These are phyloP conservation scores for Melanopsichium pennsylvanicum DNA, from an alignment of 1,284 basidiomycete genomes.

Conservation along the genomic window DNA sequence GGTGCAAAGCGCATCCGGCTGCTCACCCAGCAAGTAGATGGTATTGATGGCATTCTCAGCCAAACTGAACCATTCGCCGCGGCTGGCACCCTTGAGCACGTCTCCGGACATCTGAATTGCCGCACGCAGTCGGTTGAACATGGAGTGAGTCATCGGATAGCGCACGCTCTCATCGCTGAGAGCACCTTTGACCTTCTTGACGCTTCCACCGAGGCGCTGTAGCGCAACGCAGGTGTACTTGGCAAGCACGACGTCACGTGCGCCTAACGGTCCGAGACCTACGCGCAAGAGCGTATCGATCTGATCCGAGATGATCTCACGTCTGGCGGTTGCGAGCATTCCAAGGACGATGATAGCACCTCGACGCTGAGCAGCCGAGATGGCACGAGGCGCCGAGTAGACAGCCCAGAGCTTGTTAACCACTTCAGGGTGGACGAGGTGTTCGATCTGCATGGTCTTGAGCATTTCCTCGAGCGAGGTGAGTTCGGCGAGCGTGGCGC, in stretches of 20 bases:
- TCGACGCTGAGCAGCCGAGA: slow-evolving; percentile 80
- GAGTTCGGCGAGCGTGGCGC: slow-evolving; percentile 88
- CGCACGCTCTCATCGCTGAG: slow-evolving; percentile 86
- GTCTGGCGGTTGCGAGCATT: slow-evolving; percentile 88
- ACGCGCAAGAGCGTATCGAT: slow-evolving; percentile 85
- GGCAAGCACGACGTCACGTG: slow-evolving; percentile 80
- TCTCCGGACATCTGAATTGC: slow-evolving; percentile 64
- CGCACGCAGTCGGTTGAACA: slow-evolving; percentile 84
- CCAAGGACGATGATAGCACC: slow-evolving; percentile 94
- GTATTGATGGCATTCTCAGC: slow-evolving; percentile 97
- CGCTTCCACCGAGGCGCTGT: slow-evolving; percentile 88
- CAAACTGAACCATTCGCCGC: slow-evolving; percentile 76
- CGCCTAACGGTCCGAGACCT: slow-evolving; percentile 83
- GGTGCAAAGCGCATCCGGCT: slow-evolving; percentile 86
- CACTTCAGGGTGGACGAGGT: slow-evolving; percentile 83
- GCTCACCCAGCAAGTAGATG: slow-evolving; percentile 90
- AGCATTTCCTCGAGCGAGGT: slow-evolving; percentile 96
- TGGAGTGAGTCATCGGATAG: slow-evolving; percentile 83
- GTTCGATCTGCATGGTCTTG: slow-evolving; percentile 85
- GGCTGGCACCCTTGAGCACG: slow-evolving; percentile 31
- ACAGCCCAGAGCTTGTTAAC: slow-evolving; percentile 93
- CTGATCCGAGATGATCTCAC: slow-evolving; percentile 83
- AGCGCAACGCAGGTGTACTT: slow-evolving; percentile 93
- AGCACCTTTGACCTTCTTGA: slow-evolving; percentile 89
- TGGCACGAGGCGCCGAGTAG: slow-evolving; percentile 70